Base-by-base conservation (phyloP, 139 green algal species). In the Chlamydomonas urium region DNA sequence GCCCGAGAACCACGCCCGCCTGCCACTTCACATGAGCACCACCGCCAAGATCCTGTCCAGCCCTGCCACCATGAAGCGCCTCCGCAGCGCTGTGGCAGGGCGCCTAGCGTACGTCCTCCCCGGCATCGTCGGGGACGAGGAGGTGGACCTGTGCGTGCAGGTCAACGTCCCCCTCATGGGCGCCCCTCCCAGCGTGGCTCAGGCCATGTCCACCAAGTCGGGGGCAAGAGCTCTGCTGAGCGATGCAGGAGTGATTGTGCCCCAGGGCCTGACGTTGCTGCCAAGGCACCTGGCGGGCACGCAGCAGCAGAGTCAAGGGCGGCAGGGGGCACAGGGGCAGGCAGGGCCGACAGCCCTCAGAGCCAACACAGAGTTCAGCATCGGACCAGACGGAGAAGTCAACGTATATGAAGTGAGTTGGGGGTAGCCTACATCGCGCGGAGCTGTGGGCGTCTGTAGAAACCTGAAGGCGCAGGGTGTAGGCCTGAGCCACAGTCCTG, bases 41-140 rank as follows among this genome's bases (percentile, higher is more conserved):
- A 78, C 83, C 1, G 72, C 74, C 26, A 77, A 83, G 75, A 26
- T 70, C 4, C 35, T 70, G 23, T 56, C 63, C 36, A 58, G 35
- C 38, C 63, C 63, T 34, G 14, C 35, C n/a, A 21, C 34, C 36
- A 56, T 89, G 38, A 82, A 83, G 36, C 85, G 83, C 35, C 71
- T 91, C 57, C 24, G 38, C 23, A 61, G 72, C 10, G 74, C 69
- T 23, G 71, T 80, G n/a, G 29, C 72, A 19, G 81, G 81, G 0
- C 74, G 76, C 21, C 63, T 81, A 26, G 75, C 77, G 24, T 89
- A 89, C 75, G 81, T 91, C n/a, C 73, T 91, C 38, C 85, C 85
- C 1, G 75, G 76, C 29, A 45, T 75, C 3, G 75, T 90, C 58
- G 68, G 72, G 38, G 79, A 85, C 34, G 81, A 82, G 61, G 84